Base-by-base conservation (phyloP, 345 rosid genomes). In the Arabidopsis suecica region DNA sequence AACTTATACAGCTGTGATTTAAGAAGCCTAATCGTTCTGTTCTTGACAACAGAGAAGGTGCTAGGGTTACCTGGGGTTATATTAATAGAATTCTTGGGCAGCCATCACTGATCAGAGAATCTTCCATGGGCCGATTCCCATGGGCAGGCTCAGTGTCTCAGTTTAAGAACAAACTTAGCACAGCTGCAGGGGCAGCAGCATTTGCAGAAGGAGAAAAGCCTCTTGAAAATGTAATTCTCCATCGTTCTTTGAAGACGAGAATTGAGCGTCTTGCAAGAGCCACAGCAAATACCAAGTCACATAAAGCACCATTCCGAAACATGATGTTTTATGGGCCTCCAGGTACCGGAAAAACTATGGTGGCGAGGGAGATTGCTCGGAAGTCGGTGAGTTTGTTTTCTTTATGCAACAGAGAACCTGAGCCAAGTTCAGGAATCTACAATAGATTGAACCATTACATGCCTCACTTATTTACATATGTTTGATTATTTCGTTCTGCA, bases 301-400 rank as follows among this genome's bases (percentile, higher is more conserved):
- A 95, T 42, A 86, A 88, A 80, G 97, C 99, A 8, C 99, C 99
- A 61, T 95, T 92, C 75, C 91, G 91, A 34, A 95, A 92, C 81
- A 95, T 95, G 99, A 68, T 95, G 85, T 95, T 95, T 85, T 95
- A 95, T 64, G 97, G 99, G 7, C 97, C 96, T 66, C 99, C 97
- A 50, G 99, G 99, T 72, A 95, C 99, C 2, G 99, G 99, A 25
- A 95, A 95, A 86, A 95, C 98, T 48, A 80, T 95, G 97, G 99
- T 92, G 70, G 99, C 99, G 0, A 88, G 91, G 82, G 94, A 92
- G 80, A 92, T 95, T 48, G 97, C 99, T 71, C 84, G 91, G 67
- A 95, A 90, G 82, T 95, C 97, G 78, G 99, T 95, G 81, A 80
- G 62, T 1, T 49, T 3, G 5, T 25, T 12, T 49, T 32, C 73